Conservation (phyloP, 768 basidiomycete genomes). For the Macrocybe gigantea region DNA sequence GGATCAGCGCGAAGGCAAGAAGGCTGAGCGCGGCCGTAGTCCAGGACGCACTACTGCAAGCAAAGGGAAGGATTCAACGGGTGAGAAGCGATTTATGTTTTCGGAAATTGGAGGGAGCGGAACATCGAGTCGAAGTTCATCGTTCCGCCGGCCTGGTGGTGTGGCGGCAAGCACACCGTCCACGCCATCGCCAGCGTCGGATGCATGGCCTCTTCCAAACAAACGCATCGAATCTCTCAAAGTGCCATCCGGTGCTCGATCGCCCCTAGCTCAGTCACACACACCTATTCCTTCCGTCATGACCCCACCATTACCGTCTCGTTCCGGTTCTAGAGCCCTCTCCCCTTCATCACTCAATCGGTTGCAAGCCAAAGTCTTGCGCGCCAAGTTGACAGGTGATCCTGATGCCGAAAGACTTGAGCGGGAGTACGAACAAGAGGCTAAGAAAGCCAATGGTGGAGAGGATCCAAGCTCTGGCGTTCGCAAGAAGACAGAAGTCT, state of each 20-base stretch:
- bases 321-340: conserved; percentile 37
- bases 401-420: conserved; percentile 75
- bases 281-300: conserved; percentile 92
- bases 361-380: conserved; percentile 87
- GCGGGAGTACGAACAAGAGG: conserved; percentile 76
- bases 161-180: conserved; percentile 45
- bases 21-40: conserved; percentile 29
- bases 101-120: conserved; percentile 57
- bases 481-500: conserved; percentile 66
- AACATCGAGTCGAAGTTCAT: conserved; percentile 73
- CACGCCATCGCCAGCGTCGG: conserved; percentile 54
- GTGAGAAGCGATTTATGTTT: conserved; percentile 62
- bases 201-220: conserved; percentile 32
- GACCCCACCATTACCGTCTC: conserved; percentile 51
- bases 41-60: conserved; percentile 21
- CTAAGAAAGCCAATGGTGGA: conserved; percentile 40
- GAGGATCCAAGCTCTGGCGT: conserved; percentile 34
- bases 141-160: conserved; percentile 81
- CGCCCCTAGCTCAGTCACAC: conserved; percentile 53
- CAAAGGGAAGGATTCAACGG: conserved; percentile 32
- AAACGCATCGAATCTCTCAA: conserved; percentile 58
- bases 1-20: conserved; percentile 70
- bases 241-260: conserved; percentile 51
- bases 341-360: conserved; percentile 84
- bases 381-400: conserved; percentile 83